phyloP scores from a whole-genome alignment of 164 flowering plant genomes.

The Liriodendron chinense region DNA sequence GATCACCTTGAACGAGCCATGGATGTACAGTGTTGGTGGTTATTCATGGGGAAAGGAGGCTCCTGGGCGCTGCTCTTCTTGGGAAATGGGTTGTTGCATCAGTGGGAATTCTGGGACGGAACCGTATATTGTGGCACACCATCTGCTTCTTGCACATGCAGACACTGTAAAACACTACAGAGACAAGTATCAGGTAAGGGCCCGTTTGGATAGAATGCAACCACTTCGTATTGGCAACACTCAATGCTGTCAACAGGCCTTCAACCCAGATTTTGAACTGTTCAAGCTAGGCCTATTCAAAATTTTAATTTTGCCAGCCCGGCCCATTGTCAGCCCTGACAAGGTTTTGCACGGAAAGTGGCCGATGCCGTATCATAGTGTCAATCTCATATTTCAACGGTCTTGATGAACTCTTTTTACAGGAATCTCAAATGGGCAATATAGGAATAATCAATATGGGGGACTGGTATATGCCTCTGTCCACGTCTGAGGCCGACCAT shows the following conservation, averaged over 20 bases:
- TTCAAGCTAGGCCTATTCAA: no score
- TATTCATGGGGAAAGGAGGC: slow-evolving; percentile 48
- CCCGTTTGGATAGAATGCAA: not conserved
- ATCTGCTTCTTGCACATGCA: slow-evolving; percentile 70
- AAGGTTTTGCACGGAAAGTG: no score
- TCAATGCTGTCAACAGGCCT: no score
- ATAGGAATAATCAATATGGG: slow-evolving; percentile 43
- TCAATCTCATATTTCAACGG: not conserved
- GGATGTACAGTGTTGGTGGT: slow-evolving; percentile 34
- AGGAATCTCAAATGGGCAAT: slow-evolving; percentile 55
- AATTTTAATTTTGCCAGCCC: no score
- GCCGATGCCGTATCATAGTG: no score
- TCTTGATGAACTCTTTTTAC: slow-evolving; percentile 5
- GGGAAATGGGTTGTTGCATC: slow-evolving; percentile 30
- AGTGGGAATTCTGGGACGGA: slow-evolving; percentile 64
- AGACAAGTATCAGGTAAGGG: slow-evolving; percentile 36
- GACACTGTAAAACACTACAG: slow-evolving; percentile 45
- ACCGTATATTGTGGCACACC: slow-evolving; percentile 58
- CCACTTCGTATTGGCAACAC: no score
- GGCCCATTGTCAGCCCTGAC: no score
- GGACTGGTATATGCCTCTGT: slow-evolving; percentile 32
- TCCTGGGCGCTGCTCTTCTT: slow-evolving; percentile 54
- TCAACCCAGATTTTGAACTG: no score
- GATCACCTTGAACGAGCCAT: slow-evolving; percentile 53
- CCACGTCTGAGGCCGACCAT: slow-evolving; percentile 37